Evolutionary conservation across 441 rosid species (phyloP).

Genomic region (Pelargonium citronellum): DNA sequence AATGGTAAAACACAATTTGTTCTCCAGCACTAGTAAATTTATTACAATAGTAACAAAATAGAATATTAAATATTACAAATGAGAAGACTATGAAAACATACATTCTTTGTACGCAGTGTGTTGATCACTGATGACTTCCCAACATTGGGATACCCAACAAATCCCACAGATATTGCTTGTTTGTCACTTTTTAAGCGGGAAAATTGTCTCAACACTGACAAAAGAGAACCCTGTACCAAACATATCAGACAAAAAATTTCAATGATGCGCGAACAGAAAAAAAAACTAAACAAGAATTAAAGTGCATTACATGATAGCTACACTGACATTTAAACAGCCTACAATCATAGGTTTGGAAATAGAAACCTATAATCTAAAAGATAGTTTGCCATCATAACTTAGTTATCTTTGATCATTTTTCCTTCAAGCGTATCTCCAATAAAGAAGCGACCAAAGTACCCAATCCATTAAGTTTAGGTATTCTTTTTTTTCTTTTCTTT

Average conservation of each 20-base stretch:
- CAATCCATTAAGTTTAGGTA: background rate
- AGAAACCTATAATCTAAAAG: background rate
- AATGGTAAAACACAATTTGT: background rate
- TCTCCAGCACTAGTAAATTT: background rate
- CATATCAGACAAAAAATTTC: background rate
- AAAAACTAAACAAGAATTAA: background rate
- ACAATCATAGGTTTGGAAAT: background rate
- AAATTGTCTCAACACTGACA: conserved; percentile 82
- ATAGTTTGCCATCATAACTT: background rate
- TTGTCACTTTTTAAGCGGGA: conserved; percentile 85
- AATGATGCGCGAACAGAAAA: background rate
- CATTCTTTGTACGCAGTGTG: conserved; percentile 85
- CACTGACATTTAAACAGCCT: background rate
- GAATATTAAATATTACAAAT: conserved; percentile 8
- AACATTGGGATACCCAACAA: conserved; percentile 92
- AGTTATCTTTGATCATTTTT: background rate
- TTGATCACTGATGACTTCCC: conserved; percentile 96
- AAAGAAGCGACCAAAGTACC: background rate
- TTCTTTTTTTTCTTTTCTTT: too few relatives aligned
- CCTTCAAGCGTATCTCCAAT: background rate
- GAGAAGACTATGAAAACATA: conserved; percentile 21
- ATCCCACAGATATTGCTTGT: conserved; percentile 93
- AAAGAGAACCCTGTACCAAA: conserved; percentile 68
- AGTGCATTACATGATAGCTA: background rate
- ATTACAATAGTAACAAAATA: background rate